A percentile compares a stretch with the other conserved stretches of the same genome.
These are phyloP conservation scores for Vigna mungo DNA, from an alignment of 306 rosid genomes.

Conservation along the genomic window DNA sequence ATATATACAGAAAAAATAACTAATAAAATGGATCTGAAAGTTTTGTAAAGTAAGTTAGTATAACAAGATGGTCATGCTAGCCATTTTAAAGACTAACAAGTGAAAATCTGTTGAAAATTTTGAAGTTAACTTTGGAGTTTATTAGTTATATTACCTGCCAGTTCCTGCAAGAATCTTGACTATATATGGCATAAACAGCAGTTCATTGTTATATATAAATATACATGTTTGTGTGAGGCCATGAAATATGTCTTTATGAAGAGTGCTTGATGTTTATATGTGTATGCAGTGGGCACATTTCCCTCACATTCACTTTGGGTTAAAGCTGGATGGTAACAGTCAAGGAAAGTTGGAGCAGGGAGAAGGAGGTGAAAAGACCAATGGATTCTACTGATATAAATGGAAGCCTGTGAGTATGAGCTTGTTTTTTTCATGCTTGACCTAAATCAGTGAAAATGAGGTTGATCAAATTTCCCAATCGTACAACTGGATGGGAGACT, in stretches of 20 bases:
- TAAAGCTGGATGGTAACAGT: slow-evolving; percentile 75
- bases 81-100: neutral
- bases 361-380: slow-evolving; percentile 65
- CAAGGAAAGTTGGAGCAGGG: slow-evolving; percentile 72
- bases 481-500: slow-evolving; percentile 46
- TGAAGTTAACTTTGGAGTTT: neutral
- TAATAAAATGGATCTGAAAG: neutral
- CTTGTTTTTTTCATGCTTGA: slow-evolving; percentile 50
- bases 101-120: neutral
- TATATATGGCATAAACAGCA: slow-evolving; percentile 9
- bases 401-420: slow-evolving; percentile 48
- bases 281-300: slow-evolving; percentile 97
- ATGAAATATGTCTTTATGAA: slow-evolving; percentile 13
- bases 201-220: neutral
- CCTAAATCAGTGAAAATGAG: slow-evolving; percentile 51
- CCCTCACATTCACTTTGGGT: slow-evolving; percentile 94
- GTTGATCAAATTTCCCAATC: slow-evolving; percentile 54
- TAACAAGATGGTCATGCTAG: neutral
- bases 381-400: slow-evolving; percentile 63
- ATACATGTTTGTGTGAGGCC: neutral
- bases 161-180: neutral
- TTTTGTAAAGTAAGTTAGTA: neutral
- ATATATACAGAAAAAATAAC: neutral
- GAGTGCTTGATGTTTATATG: neutral
- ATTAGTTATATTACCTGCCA: neutral